Conservation (phyloP, 352 stramenopile species). For the Phytophthora aleatoria region DNA sequence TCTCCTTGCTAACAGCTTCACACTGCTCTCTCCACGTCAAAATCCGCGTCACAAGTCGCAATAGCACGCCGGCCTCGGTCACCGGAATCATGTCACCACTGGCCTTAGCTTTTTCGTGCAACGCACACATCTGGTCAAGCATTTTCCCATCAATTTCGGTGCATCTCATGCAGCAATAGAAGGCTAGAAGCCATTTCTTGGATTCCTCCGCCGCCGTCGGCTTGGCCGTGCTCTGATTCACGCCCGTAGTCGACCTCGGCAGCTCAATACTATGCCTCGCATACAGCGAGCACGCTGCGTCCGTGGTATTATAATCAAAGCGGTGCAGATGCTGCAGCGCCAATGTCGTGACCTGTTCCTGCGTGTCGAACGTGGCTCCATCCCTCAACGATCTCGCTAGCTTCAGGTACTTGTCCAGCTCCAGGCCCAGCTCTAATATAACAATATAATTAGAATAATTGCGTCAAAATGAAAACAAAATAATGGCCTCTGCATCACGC, state of each 20-base stretch:
- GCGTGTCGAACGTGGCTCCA: conserved; percentile 78
- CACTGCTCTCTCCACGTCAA: conserved; percentile 55
- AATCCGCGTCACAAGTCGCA: conserved; percentile 56
- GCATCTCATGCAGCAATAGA: conserved; percentile 68
- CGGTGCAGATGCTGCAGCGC: conserved; percentile 82
- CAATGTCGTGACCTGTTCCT: conserved; percentile 72
- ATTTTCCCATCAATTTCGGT: conserved; percentile 40
- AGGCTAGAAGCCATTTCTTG: conserved; percentile 61
- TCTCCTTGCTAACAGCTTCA: conserved; percentile 25
- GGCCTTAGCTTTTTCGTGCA: conserved; percentile 38
- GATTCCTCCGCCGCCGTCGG: conserved; percentile 42
- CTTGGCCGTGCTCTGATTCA: conserved; percentile 16
- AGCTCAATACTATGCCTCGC: conserved; percentile 83
- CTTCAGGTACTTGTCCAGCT: conserved; percentile 84
- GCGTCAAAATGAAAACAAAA: not conserved
- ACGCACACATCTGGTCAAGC: conserved; percentile 50
- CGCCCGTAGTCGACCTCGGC: conserved; percentile 31
- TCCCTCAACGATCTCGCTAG: conserved; percentile 75
- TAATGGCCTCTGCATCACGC: conserved; percentile 2
- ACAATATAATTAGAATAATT: conserved; percentile 9
- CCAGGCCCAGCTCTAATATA: conserved; percentile 50
- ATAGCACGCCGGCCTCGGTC: conserved; percentile 66
- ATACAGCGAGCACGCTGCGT: conserved; percentile 83
- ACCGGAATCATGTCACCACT: conserved; percentile 32
- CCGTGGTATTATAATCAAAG: conserved; percentile 80